Base-by-base conservation (phyloP, 2,329 filamentous ascomycete species). In the Aureobasidium lini region DNA sequence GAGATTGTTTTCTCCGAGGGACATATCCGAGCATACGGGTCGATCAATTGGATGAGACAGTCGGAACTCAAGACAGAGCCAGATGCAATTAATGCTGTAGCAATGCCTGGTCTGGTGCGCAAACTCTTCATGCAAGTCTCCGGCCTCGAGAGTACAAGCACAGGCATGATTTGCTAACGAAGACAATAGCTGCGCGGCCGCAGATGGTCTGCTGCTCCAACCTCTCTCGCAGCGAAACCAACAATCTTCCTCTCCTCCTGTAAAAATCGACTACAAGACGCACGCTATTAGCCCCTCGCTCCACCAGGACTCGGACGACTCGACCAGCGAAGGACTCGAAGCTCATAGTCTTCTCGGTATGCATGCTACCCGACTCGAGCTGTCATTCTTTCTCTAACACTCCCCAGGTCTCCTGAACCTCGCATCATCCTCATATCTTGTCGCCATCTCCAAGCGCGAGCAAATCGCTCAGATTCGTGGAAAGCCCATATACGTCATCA, bases 391-490 rank as follows among this genome's bases (percentile, higher is more conserved):
- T 16, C 2, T 11, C 36, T 40, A 29, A 60, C 9, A 11, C 31
- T 39, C 37, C 37, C 1, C 52, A 97, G 93, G 94, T 23, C 77
- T 99, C 1, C 82, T 99, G 46, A 90, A 86, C 37, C 83, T 97
- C 61, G 89, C 91, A 23, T 88, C 85, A 39, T 47, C 54, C 7
- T 89, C 85, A 64, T 97, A 93, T 73, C 82, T 99, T 6, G 83
- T 99, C 60, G 87, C 90, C 10, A 95, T 99, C 67, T 91, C 87
- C 23, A 84, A 85, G 60, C 88, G 93, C 48, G 84, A 95, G 68
- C 89, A 95, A 71, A 91, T 97, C 52, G 94, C 94, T 3, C 87
- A 92, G 64, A 85, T 97, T 52, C 85, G 86, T 64, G 90, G 90
- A 6, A 86, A 83, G 59, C 87, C 92, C 0, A 79, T 97, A 59